Conservation (phyloP, 768 basidiomycete species). For the Mrakia hoshinonis region DNA sequence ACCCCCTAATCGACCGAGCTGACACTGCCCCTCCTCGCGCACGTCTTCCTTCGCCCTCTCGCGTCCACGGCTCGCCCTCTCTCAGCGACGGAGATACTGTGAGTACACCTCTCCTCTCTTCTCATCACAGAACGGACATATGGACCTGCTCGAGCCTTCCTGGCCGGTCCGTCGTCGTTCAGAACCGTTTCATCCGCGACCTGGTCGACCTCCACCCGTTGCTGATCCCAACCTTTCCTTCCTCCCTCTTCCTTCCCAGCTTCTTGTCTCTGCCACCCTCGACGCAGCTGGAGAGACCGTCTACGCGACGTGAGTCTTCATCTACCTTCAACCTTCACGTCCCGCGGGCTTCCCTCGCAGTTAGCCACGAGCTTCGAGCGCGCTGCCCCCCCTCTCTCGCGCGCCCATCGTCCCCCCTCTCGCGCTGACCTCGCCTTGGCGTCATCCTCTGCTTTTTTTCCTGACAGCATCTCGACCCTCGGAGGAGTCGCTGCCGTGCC, state of each 20-base stretch:
- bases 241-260: background rate
- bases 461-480: constrained; percentile 14
- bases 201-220: background rate
- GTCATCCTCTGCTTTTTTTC: background rate
- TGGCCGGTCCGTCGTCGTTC: too few species aligned
- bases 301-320: constrained; percentile 11
- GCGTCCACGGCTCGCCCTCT: too few species aligned
- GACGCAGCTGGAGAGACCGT: constrained; percentile 5
- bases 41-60: too few species aligned
- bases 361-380: background rate
- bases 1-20: too few species aligned
- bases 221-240: background rate
- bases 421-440: too few species aligned
- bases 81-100: constrained; percentile 17
- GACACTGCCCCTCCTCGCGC: too few species aligned
- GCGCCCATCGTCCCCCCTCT: background rate
- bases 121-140: background rate
- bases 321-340: background rate
- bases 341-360: background rate
- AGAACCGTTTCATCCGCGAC: background rate
- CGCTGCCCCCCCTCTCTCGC: background rate
- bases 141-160: background rate
- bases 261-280: constrained; percentile 16
- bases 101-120: background rate
- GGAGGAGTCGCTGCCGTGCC: background rate